These are phyloP conservation scores for Epipyxis sp. DNA, from an alignment of 108 stramenopile genomes.

Conservation along the genomic window DNA sequence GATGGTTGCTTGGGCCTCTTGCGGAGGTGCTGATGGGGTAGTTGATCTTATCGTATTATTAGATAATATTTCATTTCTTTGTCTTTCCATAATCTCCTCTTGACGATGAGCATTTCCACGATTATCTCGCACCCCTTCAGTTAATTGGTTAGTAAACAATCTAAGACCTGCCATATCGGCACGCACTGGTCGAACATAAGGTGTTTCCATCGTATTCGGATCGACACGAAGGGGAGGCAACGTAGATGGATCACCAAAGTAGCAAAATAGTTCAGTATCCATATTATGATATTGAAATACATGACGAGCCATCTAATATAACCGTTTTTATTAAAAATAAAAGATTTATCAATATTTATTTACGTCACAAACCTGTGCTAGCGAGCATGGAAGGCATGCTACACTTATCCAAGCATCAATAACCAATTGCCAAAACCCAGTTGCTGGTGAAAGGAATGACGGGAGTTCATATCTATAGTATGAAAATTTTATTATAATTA, in stretches of 20 bases:
- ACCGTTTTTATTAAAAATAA: background rate
- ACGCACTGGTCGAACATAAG: background rate
- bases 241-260: conserved; percentile 1
- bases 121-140: background rate
- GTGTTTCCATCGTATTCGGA: background rate
- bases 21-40: too few species aligned
- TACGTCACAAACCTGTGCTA: background rate
- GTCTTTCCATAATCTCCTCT: background rate
- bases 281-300: conserved; percentile 7
- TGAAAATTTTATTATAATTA: background rate
- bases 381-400: background rate
- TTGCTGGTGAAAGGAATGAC: background rate
- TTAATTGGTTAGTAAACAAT: background rate
- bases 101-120: background rate
- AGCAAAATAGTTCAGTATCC: background rate
- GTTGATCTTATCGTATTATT: too few species aligned
- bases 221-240: background rate
- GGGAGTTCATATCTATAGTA: background rate
- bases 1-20: background rate
- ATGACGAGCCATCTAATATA: conserved; percentile 5
- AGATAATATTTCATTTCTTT: too few species aligned
- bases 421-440: background rate
- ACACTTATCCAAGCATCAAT: background rate
- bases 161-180: conserved; percentile 8
- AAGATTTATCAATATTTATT: background rate